Conservation (phyloP, 495 filamentous ascomycete genomes). For the Lepraria neglecta region DNA sequence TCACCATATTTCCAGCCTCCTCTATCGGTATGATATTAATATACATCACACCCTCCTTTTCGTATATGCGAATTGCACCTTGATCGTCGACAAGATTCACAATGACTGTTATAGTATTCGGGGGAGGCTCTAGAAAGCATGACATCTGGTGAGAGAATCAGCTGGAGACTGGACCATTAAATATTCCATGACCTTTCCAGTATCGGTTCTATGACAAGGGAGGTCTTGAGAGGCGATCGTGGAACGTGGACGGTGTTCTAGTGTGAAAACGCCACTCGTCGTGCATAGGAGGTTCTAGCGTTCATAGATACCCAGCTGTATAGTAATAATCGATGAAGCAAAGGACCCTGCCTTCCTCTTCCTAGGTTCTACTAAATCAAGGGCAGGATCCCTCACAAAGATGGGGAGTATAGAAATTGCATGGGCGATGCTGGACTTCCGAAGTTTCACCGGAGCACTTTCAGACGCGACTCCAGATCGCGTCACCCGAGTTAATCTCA, state of each 20-base stretch:
- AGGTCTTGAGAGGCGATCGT: too few species aligned
- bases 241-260: too few species aligned
- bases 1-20: slow-evolving; percentile 1
- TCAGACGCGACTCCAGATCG: slow-evolving; percentile 6
- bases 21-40: neutral
- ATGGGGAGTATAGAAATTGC: neutral
- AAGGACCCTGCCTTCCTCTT: too few species aligned
- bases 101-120: slow-evolving; percentile 6
- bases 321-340: too few species aligned
- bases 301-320: too few species aligned
- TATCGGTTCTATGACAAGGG: too few species aligned
- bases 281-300: too few species aligned
- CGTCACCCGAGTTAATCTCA: neutral
- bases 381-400: neutral
- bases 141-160: too few species aligned
- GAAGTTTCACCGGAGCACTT: neutral
- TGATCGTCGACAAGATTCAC: slow-evolving; percentile 1
- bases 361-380: neutral
- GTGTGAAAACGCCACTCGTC: too few species aligned
- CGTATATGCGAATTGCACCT: slow-evolving; percentile 1
- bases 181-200: too few species aligned
- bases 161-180: too few species aligned
- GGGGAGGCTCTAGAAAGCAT: neutral
- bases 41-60: neutral
- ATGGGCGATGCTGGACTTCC: neutral